These are phyloP conservation scores for Rhodotorula sp. DNA, from an alignment of 1,284 basidiomycete genomes.

Conservation along the genomic window DNA sequence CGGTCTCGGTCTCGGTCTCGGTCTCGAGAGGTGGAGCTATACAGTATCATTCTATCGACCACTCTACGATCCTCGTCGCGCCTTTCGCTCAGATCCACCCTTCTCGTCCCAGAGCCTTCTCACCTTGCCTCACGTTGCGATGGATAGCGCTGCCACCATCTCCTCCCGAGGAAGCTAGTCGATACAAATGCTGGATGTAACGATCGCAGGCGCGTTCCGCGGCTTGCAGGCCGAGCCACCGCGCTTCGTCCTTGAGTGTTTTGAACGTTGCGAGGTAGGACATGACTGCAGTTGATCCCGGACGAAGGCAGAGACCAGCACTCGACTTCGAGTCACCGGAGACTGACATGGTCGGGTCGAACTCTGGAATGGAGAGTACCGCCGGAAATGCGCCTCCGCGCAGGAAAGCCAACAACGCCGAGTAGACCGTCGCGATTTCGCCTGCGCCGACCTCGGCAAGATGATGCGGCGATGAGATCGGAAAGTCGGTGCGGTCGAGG, in stretches of 20 bases:
- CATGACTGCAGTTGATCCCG: too few species aligned
- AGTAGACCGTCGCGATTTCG: conserved; percentile 4
- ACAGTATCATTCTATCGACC: too few species aligned
- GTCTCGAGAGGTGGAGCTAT: too few species aligned
- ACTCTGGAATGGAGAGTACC: background rate
- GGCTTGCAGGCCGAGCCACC: conserved; percentile 6
- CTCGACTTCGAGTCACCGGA: too few species aligned
- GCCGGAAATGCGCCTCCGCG: conserved; percentile 6
- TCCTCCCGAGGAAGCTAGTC: background rate
- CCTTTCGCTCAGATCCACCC: conserved; percentile 3
- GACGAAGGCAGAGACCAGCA: too few species aligned
- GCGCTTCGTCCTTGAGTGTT: conserved; percentile 12
- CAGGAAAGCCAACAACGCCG: conserved; percentile 15
- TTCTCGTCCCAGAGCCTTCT: background rate
- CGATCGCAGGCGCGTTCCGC: conserved; percentile 3
- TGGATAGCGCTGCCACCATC: background rate
- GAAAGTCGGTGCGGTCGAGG: conserved; percentile 25
- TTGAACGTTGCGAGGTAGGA: conserved; percentile 7
- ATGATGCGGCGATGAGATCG: background rate
- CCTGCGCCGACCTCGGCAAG: background rate
- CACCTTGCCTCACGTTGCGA: too few species aligned
- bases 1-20: too few species aligned
- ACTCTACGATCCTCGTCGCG: too few species aligned
- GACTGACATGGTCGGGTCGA: too few species aligned
- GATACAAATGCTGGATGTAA: conserved; percentile 1